A percentile compares a stretch with the other conserved stretches of the same genome.
These are phyloP conservation scores for Pseudoscleropodium purum DNA, from an alignment of 225 moss, liverwort and hornwort species.

Conservation along the genomic window DNA sequence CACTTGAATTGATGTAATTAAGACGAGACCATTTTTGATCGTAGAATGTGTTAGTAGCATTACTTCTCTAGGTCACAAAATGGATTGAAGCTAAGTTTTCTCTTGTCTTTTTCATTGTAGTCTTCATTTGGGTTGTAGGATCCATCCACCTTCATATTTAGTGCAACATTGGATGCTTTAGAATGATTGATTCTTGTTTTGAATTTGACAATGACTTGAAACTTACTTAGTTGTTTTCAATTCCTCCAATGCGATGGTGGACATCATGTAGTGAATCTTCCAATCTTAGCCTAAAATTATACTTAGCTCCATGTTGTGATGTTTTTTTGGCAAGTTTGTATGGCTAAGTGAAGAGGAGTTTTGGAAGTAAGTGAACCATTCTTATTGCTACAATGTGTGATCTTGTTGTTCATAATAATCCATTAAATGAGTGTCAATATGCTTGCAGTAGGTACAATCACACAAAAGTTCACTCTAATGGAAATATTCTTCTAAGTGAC, in stretches of 20 bases:
- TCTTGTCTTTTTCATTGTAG: too few species aligned
- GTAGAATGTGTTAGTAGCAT: background rate
- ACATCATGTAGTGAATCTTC: background rate
- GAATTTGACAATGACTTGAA: background rate
- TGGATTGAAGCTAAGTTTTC: background rate
- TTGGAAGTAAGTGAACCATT: accelerated
- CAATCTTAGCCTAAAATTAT: too few species aligned
- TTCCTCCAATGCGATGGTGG: background rate
- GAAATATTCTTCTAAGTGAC: background rate
- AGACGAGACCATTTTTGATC: background rate
- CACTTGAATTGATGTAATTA: background rate
- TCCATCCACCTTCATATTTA: too few species aligned
- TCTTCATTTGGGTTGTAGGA: too few species aligned
- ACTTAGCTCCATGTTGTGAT: background rate
- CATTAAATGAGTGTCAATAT: background rate
- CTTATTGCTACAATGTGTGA: background rate
- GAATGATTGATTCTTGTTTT: background rate
- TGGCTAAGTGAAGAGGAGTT: background rate
- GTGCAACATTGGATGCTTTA: too few species aligned
- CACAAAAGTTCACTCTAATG: accelerated
- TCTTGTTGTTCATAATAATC: background rate
- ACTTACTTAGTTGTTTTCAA: background rate
- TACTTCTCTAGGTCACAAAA: background rate
- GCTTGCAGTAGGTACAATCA: background rate
- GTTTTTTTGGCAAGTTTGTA: background rate